Evolutionary conservation across 495 filamentous ascomycete genomes (phyloP), one percentile per base, ranked within the genome.

Genomic region (Tuber umbilicatum): DNA sequence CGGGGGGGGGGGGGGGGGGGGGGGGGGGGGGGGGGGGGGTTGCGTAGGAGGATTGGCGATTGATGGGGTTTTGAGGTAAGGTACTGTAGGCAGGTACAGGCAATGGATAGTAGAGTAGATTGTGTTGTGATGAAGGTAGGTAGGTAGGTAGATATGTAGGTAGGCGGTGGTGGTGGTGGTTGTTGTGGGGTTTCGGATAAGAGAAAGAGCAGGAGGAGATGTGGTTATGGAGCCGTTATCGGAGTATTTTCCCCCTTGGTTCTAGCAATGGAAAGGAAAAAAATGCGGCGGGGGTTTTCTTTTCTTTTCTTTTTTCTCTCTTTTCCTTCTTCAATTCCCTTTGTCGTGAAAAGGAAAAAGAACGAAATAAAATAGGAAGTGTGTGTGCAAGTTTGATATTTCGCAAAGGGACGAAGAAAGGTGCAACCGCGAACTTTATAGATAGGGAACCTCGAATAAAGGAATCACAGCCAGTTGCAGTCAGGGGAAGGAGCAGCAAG

Each of bases 401-500:
- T 64, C n/a, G 55, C 55, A 64, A 31, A 31, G 10, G 55, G 55
- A 31, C 10, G 55, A 64, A 27, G 27, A 64, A 64, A 79, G 75
- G 77, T 78, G 77, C 72, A 72, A 79, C 69, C 72, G 71, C 72
- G 77, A 74, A 64, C 77, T 79, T 79, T 79, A 79, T 79, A 79
- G 75, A 78, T 78, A 69, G 60, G 50, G 77, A 78, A 60, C 69
- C 74, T 74, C 69, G 71, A 78, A 72, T 69, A 55, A 73, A 76
- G 39, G 60, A 43, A 73, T 73, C 67, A 68, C 42, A 31, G 12
- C 7, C 27, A 16, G 55, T 64, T 12, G 74, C 68, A 68, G 71
- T 79, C 77, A 79, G 77, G 77, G 77, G 72, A 78, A 78, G 74
- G 45, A 69, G 77, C 39, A 74, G 76, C 75, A 79, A 79, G 77